Evolutionary conservation across 148 eudicot genomes (phyloP), one percentile per base, ranked within the genome.

Genomic region (Selenicereus undatus): DNA sequence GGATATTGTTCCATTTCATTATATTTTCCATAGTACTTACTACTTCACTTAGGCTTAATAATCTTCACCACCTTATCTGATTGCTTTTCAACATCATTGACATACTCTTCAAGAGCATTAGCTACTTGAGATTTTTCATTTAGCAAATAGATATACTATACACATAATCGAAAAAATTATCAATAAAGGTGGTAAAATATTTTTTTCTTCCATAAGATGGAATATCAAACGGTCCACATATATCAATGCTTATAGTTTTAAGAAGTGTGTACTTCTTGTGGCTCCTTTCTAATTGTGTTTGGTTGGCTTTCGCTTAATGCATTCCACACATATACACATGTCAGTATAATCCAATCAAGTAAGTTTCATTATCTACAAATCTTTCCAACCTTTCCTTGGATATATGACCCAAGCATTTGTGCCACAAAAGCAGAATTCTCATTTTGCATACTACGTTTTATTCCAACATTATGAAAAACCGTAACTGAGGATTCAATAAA

Each of bases 201-300:
- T 26, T 77, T 77, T 84, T 32, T 30, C 76, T 77, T 73, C 32
- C 26, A 65, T 78, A 81, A 56, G 39, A 72, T 45, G 50, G 50
- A 45, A 45, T 4, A 45, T 45, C 5, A 45, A 45, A 45, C 11
- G 3, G 74, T 81, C 71, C 73, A 45, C 18, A 68, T 77, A 43
- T 35, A 81, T 77, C 8, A 62, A 65, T 74, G 78, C 29, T 32
- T 32, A 86, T 81, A 5, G 71, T 74, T 54, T 86, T 78, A 81
- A 83, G 84, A 65, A 86, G 84, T n/a, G n/a, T 2, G 76, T 75
- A 65, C 84, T 78, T 75, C 78, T 83, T 71, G 52, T 81, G 52
- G 80, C 51, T 7, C 78, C 54, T 81, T 86, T 78, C 82, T 81
- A 83, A 11, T 2, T 78, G 3, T 79, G 70, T 70, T 83, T 83